A percentile compares a stretch with the other conserved stretches of the same genome.
phyloP scores from a whole-genome alignment of 208 protist genomes.

The Wallacemonas sp. region DNA sequence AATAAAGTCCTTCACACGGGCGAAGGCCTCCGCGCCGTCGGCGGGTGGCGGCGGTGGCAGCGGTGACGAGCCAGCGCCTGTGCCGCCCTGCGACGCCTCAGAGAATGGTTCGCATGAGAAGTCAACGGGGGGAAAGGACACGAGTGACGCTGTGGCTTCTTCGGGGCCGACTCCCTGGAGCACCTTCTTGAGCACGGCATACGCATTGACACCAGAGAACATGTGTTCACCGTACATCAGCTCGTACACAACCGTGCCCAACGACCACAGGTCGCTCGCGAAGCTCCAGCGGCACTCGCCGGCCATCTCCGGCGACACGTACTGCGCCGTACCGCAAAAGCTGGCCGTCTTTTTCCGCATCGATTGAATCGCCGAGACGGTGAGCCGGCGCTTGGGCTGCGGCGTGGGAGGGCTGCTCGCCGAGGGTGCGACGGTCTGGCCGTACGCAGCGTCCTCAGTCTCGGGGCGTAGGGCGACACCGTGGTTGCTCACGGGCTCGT shows the following conservation, averaged over 20 bases:
- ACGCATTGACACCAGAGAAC: slow-evolving; percentile 70
- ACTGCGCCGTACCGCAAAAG: slow-evolving; percentile 94
- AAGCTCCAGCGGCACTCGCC: slow-evolving; percentile 91
- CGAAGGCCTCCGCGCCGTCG: slow-evolving; percentile 27
- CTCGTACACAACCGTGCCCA: slow-evolving; percentile 94
- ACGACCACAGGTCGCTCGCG: slow-evolving; percentile 93
- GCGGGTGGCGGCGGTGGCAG: neutral
- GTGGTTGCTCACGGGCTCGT: slow-evolving; percentile 44
- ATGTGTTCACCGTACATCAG: slow-evolving; percentile 83
- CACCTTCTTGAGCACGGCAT: slow-evolving; percentile 75
- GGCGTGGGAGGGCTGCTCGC: neutral
- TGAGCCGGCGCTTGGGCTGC: slow-evolving; percentile 44
- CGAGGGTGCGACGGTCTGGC: neutral
- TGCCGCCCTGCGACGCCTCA: neutral
- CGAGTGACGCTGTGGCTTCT: slow-evolving; percentile 2
- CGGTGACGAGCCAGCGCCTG: neutral
- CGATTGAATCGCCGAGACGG: slow-evolving; percentile 77
- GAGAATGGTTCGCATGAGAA: slow-evolving; percentile 12
- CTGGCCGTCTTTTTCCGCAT: slow-evolving; percentile 75
- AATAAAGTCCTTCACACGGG: slow-evolving; percentile 69
- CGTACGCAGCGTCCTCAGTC: neutral
- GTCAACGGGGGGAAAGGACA: slow-evolving; percentile 52
- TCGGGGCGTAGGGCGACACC: slow-evolving; percentile 34
- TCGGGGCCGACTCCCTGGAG: slow-evolving; percentile 33
- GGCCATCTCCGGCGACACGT: slow-evolving; percentile 95